Base-by-base conservation (phyloP, 2,329 filamentous ascomycete genomes). In the Dactylellina leptospora region DNA sequence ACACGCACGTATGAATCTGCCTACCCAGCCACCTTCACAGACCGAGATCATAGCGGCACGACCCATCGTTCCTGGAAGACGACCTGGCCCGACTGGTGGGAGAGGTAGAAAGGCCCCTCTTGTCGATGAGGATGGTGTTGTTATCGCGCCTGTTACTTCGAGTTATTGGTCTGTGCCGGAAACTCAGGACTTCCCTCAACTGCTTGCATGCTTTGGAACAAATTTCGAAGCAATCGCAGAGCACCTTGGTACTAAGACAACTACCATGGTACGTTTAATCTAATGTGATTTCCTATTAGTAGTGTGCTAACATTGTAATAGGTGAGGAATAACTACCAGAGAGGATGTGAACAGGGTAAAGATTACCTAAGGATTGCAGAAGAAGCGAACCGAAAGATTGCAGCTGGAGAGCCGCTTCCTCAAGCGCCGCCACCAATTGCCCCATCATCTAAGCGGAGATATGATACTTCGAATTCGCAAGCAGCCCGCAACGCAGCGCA, bases 131-230 rank as follows among this genome's bases (percentile, higher is more conserved):
- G 83, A 84, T 45, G 85, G 85, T 16, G 64, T 81, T 81, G 28
- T 82, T 83, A 53, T 75, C 79, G 11, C 80, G 80, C 38, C 78
- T 80, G 33, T 85, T 87, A 75, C 89, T 11, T 92, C 89, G 0
- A 93, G 90, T 79, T 95, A 95, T 79, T 95, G 91, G 91, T 93
- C 90, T 76, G 90, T 93, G 20, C 89, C 89, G 0, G 91, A 95
- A 80, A 85, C 89, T 60, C 89, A 85, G 48, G 90, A 93, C 77
- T 95, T 95, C 79, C 87, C 88, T 33, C 85, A 84, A 62, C 83
- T 92, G 66, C 82, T 95, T 48, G 85, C 83, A 54, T 85, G 91
- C 60, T 93, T 92, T 80, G 91, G 91, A 66, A 91, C 88, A 13
- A 90, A 95, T 78, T 95, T 90, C 86, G 82, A 82, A 51, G 86